Conservation (phyloP, 208 protist genomes). For the Crithidia mellificae region DNA sequence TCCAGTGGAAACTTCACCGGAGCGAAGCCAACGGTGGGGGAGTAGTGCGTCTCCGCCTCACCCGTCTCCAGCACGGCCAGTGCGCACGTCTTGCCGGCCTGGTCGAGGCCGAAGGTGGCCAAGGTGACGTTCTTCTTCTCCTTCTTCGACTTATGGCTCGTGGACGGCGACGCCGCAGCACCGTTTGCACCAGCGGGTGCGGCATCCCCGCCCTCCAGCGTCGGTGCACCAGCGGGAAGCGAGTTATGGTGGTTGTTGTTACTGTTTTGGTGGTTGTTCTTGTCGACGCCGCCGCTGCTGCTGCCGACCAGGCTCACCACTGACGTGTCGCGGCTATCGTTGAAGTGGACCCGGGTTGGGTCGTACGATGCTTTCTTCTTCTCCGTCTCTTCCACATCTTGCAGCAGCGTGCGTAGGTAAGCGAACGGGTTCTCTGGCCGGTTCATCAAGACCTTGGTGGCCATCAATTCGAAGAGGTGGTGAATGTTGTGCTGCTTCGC, state of each 20-base stretch:
- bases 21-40: constrained; percentile 88
- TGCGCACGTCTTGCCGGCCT: constrained; percentile 98
- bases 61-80: constrained; percentile 96
- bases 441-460: constrained; percentile 83
- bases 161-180: not conserved
- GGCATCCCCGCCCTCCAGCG: constrained; percentile 3
- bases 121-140: constrained; percentile 67
- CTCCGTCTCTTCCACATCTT: constrained; percentile 75
- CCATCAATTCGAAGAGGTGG: constrained; percentile 91
- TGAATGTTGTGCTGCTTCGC: constrained; percentile 90
- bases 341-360: constrained; percentile 68
- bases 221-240: not conserved
- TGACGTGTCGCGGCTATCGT: constrained; percentile 13
- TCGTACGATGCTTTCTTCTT: constrained; percentile 82
- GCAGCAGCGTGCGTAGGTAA: constrained; percentile 77
- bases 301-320: not conserved
- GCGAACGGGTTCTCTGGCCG: constrained; percentile 86
- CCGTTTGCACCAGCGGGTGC: not conserved
- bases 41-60: constrained; percentile 92
- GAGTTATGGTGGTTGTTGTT: too few relatives aligned
- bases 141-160: constrained; percentile 7
- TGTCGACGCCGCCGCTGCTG: not conserved
- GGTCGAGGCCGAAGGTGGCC: constrained; percentile 87
- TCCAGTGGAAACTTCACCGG: constrained; percentile 87
- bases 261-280: not conserved